Conservation (phyloP, 1,139 yeast species). For the Blastobotrys raffinosifermentans region DNA sequence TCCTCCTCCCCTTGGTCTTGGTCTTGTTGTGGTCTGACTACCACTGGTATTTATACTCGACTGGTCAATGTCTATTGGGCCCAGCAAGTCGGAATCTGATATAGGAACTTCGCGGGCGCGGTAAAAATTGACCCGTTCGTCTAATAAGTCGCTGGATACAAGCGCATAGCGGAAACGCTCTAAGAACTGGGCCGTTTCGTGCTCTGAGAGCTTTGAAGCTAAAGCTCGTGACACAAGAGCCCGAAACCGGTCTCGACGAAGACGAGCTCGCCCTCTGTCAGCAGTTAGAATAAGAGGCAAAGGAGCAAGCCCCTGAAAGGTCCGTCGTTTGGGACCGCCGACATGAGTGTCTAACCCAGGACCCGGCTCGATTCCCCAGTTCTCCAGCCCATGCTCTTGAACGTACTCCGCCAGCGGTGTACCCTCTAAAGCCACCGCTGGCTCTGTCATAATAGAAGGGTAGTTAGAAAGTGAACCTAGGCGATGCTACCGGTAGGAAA, state of each 20-base stretch:
- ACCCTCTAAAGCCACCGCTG: conserved; percentile 26
- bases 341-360: conserved; percentile 3
- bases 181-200: conserved; percentile 34
- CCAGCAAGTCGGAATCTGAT: too few relatives aligned
- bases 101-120: conserved; percentile 2
- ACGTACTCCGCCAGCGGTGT: conserved; percentile 31
- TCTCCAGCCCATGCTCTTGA: conserved; percentile 21
- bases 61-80: too few relatives aligned
- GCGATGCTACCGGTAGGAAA: too few relatives aligned
- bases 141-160: conserved; percentile 40
- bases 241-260: conserved; percentile 24
- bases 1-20: not conserved
- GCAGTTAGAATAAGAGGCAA: conserved; percentile 23
- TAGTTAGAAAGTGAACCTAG: too few relatives aligned
- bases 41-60: conserved; percentile 2
- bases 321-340: conserved; percentile 6
- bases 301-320: conserved; percentile 10
- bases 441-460: conserved; percentile 12
- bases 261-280: conserved; percentile 12
- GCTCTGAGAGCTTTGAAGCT: conserved; percentile 22
- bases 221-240: conserved; percentile 25
- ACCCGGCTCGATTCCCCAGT: conserved; percentile 13
- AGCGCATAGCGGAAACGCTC: conserved; percentile 42
- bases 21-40: not conserved
- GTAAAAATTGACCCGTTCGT: conserved; percentile 23